phyloP scores from a whole-genome alignment of 208 protist genomes.

The Trypanosoma cruzi region DNA sequence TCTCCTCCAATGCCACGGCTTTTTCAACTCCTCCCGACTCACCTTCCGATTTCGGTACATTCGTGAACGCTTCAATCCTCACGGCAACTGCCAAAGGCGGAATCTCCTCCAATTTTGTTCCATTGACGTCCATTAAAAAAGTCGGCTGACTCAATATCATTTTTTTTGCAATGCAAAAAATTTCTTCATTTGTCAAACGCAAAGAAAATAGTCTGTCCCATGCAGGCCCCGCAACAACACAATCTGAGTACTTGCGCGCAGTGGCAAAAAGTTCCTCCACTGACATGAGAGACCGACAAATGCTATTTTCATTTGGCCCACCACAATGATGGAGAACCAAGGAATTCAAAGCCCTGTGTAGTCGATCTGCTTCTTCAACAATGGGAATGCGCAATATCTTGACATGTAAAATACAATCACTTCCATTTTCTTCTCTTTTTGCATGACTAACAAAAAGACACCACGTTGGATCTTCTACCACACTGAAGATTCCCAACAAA shows the following conservation, averaged over 20 bases:
- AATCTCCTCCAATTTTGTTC: background rate
- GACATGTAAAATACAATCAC: conserved; percentile 8
- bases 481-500: background rate
- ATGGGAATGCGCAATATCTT: conserved; percentile 9
- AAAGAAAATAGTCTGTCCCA: background rate
- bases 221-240: background rate
- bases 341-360: background rate
- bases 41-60: background rate
- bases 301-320: background rate
- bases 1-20: background rate
- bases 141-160: conserved; percentile 10
- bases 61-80: background rate
- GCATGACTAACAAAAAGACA: conserved; percentile 11
- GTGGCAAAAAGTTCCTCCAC: conserved; percentile 16
- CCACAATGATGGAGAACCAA: conserved; percentile 14
- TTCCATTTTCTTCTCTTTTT: background rate
- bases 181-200: conserved; percentile 4
- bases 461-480: conserved; percentile 19
- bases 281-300: background rate
- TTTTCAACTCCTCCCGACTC: background rate
- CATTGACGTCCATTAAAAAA: background rate
- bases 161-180: conserved; percentile 3
- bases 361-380: background rate
- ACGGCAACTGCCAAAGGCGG: background rate
- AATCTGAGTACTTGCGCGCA: background rate